These are phyloP conservation scores for Termitomyces bulborhizus DNA, from an alignment of 768 basidiomycete species.

Conservation along the genomic window DNA sequence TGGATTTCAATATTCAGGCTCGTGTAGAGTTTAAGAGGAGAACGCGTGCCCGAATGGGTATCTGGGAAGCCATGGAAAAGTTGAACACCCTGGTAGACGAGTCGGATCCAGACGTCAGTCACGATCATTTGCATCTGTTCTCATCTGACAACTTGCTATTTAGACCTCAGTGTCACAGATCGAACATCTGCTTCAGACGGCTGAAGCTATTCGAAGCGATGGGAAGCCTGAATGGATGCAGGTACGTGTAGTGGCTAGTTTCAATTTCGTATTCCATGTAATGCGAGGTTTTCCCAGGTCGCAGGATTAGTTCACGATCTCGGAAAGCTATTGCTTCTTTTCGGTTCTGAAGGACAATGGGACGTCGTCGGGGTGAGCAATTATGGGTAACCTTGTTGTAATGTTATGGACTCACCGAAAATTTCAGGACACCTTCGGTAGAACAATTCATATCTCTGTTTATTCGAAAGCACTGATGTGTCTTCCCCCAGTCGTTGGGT, in stretches of 20 bases:
- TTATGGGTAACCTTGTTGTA: neutral
- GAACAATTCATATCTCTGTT: conserved; percentile 5
- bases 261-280: neutral
- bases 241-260: conserved; percentile 6
- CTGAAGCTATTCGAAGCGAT: conserved; percentile 82
- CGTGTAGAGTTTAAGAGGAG: conserved; percentile 68
- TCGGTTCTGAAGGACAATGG: conserved; percentile 88
- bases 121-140: neutral
- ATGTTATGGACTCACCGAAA: conserved; percentile 1
- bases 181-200: conserved; percentile 86
- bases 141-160: neutral
- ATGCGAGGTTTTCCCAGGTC: conserved; percentile 22
- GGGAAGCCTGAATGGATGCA: conserved; percentile 94
- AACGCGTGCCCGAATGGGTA: conserved; percentile 67
- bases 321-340: conserved; percentile 81
- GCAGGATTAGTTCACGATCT: conserved; percentile 85
- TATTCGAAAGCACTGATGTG: neutral
- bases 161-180: conserved; percentile 10
- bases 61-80: conserved; percentile 86
- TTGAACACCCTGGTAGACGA: conserved; percentile 86
- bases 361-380: conserved; percentile 76
- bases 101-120: conserved; percentile 78
- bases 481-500: conserved; percentile 59
- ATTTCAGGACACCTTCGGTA: conserved; percentile 38
- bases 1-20: conserved; percentile 75